A percentile compares a stretch with the other conserved stretches of the same genome.
Conservation (phyloP, 2,329 filamentous ascomycete genomes). For the Capronia americana region DNA sequence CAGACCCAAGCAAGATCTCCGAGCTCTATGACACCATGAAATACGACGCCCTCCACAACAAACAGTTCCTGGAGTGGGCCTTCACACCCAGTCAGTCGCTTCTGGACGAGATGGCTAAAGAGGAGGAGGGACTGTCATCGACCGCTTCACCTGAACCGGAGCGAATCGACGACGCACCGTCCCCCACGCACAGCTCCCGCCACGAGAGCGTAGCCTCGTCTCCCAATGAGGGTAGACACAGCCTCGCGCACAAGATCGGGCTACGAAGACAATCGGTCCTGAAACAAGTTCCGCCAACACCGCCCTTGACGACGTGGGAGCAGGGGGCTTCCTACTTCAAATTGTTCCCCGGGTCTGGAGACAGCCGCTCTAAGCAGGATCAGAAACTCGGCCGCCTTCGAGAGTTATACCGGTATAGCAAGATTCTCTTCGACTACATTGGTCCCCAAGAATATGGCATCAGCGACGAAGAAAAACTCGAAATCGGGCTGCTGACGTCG, state of each 20-base stretch:
- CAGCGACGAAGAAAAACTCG: slow-evolving; percentile 93
- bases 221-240: slow-evolving; percentile 41
- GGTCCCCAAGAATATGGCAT: slow-evolving; percentile 99
- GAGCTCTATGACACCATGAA: slow-evolving; percentile 99
- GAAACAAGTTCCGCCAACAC: slow-evolving; percentile 50
- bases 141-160: slow-evolving; percentile 34
- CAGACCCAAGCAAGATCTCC: slow-evolving; percentile 97
- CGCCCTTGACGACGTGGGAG: slow-evolving; percentile 63
- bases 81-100: slow-evolving; percentile 80
- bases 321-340: slow-evolving; percentile 80
- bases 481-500: slow-evolving; percentile 93
- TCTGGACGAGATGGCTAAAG: slow-evolving; percentile 39
- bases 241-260: slow-evolving; percentile 50
- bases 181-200: slow-evolving; percentile 19
- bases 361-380: slow-evolving; percentile 80
- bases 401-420: slow-evolving; percentile 90
- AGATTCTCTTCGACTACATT: slow-evolving; percentile 97
- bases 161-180: slow-evolving; percentile 27
- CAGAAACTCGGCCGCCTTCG: slow-evolving; percentile 84
- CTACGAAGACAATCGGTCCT: slow-evolving; percentile 61
- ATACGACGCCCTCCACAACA: slow-evolving; percentile 95
- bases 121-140: slow-evolving; percentile 36
- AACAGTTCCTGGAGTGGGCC: slow-evolving; percentile 95
- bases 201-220: slow-evolving; percentile 32
- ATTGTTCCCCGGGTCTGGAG: slow-evolving; percentile 77